Evolutionary conservation across 345 rosid genomes (phyloP).

Genomic region (Gossypium stocksii): DNA sequence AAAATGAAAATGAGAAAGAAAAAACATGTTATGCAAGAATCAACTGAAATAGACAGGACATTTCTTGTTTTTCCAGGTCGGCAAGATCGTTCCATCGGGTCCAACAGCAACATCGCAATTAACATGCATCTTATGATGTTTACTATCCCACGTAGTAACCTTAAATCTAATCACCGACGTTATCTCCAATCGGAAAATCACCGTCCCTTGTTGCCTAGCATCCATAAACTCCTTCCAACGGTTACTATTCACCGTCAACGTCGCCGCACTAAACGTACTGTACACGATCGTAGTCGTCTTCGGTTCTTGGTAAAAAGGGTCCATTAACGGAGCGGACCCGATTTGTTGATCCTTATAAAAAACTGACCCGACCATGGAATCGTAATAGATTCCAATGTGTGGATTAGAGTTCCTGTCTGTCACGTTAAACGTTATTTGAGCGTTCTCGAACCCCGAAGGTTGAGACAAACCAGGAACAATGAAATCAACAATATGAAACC

Average conservation of each 20-base stretch:
- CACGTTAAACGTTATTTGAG: conserved; percentile 48
- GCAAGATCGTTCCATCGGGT: conserved; percentile 58
- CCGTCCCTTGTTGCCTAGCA: conserved; percentile 55
- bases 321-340: conserved; percentile 43
- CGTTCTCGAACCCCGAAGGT: conserved; percentile 45
- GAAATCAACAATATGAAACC: conserved; percentile 45
- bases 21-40: no score
- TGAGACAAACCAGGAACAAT: conserved; percentile 45
- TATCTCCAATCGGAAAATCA: conserved; percentile 58
- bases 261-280: conserved; percentile 50
- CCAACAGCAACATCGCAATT: conserved; percentile 53
- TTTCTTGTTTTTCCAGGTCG: conserved; percentile 38
- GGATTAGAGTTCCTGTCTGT: conserved; percentile 71
- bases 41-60: conserved; percentile 50
- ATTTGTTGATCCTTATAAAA: conserved; percentile 52
- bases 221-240: conserved; percentile 57
- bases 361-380: conserved; percentile 46
- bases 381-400: conserved; percentile 57
- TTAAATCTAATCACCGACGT: conserved; percentile 33
- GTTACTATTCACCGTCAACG: conserved; percentile 45
- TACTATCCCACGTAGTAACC: conserved; percentile 62
- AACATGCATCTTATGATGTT: conserved; percentile 61
- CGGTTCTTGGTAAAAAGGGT: conserved; percentile 55
- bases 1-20: no score
- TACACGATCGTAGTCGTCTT: conserved; percentile 50